Evolutionary conservation across 495 filamentous ascomycete species (phyloP), one percentile per base, ranked within the genome.

Genomic region (Xylaria flabelliformis): DNA sequence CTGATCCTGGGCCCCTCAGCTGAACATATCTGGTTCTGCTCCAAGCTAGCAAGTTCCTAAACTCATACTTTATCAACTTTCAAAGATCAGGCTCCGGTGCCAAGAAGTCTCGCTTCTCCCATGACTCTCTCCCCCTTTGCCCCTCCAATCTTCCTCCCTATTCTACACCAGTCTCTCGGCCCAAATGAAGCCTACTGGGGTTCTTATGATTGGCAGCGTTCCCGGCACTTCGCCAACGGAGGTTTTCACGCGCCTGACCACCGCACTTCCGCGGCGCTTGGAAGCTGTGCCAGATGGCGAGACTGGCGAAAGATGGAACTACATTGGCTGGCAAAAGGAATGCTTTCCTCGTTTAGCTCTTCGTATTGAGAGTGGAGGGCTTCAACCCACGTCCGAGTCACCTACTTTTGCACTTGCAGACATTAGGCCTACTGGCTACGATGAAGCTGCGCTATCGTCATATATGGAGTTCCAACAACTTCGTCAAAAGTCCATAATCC

Each of bases 241-340:
- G 26, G 82, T 82, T 15, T 79, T 84, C 50, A 70, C 34, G 1
- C 73, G 71, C 24, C 70, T 81, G 34, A 62, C 63, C 36, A 51
- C 70, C 21, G 59, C 55, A 26, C 79, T 84, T 8, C 73, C 79
- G n/a, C 67, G 74, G 64, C 79, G 77, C 17, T 72, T 85, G 21
- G 64, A 73, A 29, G 77, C 76, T 56, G 71, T 85, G 12, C 81
- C 83, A 2, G 83, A 85, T 74, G 83, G 83, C 42, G 83, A 85
- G 68, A 82, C 82, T 2, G 82, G 82, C 32, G 72, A 76, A 19
- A 78, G 83, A 51, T 53, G 65, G 26, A 74, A 80, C 48, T 85
- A 78, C 69, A 80, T 82, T 19, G 66, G 61, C 10, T 84, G 80
- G 79, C 79, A 84, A 72, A 44, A 66, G 26, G 24, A 29, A 58